A percentile compares a stretch with the other conserved stretches of the same genome.
phyloP scores from a whole-genome alignment of 257 asterid genomes.

The Lycium ferocissimum region DNA sequence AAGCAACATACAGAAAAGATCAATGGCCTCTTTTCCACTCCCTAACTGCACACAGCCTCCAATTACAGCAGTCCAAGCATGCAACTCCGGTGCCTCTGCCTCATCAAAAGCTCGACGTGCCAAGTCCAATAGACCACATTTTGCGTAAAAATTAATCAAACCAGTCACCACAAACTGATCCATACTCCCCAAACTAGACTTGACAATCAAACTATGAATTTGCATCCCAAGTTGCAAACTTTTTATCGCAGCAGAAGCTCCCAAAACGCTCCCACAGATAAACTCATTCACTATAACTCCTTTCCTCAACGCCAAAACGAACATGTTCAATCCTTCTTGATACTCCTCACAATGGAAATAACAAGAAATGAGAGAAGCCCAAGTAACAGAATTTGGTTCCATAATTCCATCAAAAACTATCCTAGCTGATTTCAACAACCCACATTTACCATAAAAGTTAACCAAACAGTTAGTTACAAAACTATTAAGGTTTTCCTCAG shows the following conservation, averaged over 20 bases:
- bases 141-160: constrained; percentile 72
- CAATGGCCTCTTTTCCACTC: constrained; percentile 56
- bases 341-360: constrained; percentile 62
- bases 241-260: constrained; percentile 67
- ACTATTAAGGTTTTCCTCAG: constrained; percentile 47
- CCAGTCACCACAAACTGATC: constrained; percentile 69
- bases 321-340: constrained; percentile 61
- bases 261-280: constrained; percentile 58
- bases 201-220: constrained; percentile 62
- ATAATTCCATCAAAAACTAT: constrained; percentile 57
- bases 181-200: constrained; percentile 51
- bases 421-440: constrained; percentile 61
- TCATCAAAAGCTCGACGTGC: constrained; percentile 62
- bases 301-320: constrained; percentile 53
- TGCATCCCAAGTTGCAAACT: constrained; percentile 60
- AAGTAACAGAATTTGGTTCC: constrained; percentile 63
- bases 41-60: constrained; percentile 71
- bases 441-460: constrained; percentile 81
- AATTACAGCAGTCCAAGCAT: constrained; percentile 83
- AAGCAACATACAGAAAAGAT: constrained; percentile 54
- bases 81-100: constrained; percentile 55
- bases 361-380: constrained; percentile 69
- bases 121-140: constrained; percentile 62
- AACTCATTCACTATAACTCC: constrained; percentile 71
- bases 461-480: constrained; percentile 64